Evolutionary conservation across 2,329 filamentous ascomycete species (phyloP), one percentile per base, ranked within the genome.

Genomic region (Alternaria ethzedia): DNA sequence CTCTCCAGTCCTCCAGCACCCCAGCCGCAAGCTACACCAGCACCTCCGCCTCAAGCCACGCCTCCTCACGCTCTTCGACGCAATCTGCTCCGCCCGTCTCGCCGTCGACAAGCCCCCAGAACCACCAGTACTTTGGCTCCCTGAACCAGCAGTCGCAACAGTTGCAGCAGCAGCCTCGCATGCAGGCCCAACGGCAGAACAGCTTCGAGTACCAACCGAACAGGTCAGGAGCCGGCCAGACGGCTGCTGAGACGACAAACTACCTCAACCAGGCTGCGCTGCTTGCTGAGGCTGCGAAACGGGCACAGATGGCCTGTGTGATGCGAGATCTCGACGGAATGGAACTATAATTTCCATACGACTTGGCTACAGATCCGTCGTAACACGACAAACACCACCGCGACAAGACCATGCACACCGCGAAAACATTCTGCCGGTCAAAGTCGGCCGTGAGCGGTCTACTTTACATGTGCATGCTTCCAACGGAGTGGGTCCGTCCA

Each of bases 231-330:
- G 75, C 79, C 17, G 79, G 78, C 32, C 64, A 70, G 21, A 80
- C 78, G 3, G 75, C 77, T 52, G 79, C 80, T 43, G 82, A 83
- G 73, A 88, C 86, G 2, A 83, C 85, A 10, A 85, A 85, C 5
- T 94, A 94, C 76, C 86, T 97, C 64, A 89, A 90, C 73, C 91
- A 97, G 80, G 92, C 95, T 75, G 95, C 88, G 62, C 87, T 97
- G 28, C 87, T 97, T 45, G 94, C 94, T 36, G 95, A 98, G 83
- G 95, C 95, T 2, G 95, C 94, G 46, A 97, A 97, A 82, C 86
- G 94, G 45, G 95, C 95, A 10, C 93, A 97, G 81, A 92, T 97
- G 85, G 93, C 93, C 45, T 89, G 94, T 74, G 84, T 97, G 78
- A 91, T 94, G 85, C 87, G 94, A 66, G 95, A 97, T 80, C 86